Evolutionary conservation across 495 filamentous ascomycete genomes (phyloP).

Genomic region (Daldinia grandis): DNA sequence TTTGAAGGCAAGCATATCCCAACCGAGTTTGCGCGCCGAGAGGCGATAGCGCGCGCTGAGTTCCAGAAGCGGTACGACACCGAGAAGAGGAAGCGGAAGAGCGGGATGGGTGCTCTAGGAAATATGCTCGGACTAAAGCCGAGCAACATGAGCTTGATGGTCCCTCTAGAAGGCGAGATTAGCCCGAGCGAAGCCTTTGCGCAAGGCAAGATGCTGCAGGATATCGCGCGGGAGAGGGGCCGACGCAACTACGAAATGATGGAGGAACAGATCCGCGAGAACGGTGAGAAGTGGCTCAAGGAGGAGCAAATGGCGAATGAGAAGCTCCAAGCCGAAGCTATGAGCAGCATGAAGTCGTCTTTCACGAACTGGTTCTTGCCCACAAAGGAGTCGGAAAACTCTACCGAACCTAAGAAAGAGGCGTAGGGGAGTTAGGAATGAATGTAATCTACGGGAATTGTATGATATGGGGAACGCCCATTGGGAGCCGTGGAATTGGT

Average conservation of each 20-base stretch:
- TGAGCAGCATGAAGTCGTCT: constrained; percentile 76
- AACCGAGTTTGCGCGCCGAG: constrained; percentile 86
- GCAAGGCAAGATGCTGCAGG: constrained; percentile 93
- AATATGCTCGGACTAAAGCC: constrained; percentile 79
- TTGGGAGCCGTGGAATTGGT: constrained; percentile 6
- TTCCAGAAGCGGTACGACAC: constrained; percentile 80
- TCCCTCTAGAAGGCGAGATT: constrained; percentile 70
- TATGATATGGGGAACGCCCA: constrained; percentile 29
- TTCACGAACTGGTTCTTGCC: constrained; percentile 60
- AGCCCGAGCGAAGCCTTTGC: constrained; percentile 75
- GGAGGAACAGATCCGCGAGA: constrained; percentile 87
- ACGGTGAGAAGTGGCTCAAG: constrained; percentile 92
- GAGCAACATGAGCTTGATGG: constrained; percentile 59
- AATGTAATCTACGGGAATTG: constrained; percentile 19
- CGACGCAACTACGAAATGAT: constrained; percentile 87
- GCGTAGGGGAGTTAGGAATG: neutral
- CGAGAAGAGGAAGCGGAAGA: constrained; percentile 68
- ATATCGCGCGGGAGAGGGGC: constrained; percentile 89
- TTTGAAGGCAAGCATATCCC: constrained; percentile 89
- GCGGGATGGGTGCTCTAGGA: constrained; percentile 69
- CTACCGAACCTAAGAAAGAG: constrained; percentile 17
- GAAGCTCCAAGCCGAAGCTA: constrained; percentile 85
- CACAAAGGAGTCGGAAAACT: constrained; percentile 21
- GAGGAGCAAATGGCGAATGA: constrained; percentile 88
- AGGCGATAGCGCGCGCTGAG: constrained; percentile 79